phyloP scores from a whole-genome alignment of 768 basidiomycete species.

The Rhodotorula sphaerocarpa region DNA sequence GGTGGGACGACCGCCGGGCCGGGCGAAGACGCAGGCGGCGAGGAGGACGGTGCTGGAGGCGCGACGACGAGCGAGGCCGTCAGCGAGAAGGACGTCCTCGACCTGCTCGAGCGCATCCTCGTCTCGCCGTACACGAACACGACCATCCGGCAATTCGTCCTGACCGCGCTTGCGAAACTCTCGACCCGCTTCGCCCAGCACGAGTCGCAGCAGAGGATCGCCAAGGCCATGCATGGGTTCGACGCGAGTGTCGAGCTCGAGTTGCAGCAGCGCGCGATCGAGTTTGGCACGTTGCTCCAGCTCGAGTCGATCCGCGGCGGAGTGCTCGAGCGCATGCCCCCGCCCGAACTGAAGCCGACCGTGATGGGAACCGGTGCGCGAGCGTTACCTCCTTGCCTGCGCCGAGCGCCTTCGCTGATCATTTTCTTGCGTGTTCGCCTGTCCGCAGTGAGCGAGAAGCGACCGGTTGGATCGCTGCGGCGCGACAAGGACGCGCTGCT shows the following conservation, averaged over 20 bases:
- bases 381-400: constrained; percentile 25
- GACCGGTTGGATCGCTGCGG: constrained; percentile 84
- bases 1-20: constrained; percentile 42
- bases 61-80: constrained; percentile 56
- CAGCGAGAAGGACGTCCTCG: constrained; percentile 71
- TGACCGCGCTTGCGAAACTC: constrained; percentile 82
- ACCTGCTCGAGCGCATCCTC: constrained; percentile 74
- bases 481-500: constrained; percentile 60
- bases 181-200: constrained; percentile 62
- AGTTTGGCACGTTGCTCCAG: constrained; percentile 74
- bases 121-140: constrained; percentile 91
- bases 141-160: constrained; percentile 82
- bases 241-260: constrained; percentile 86
- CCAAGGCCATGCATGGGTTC: constrained; percentile 66
- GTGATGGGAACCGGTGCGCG: constrained; percentile 75
- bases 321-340: constrained; percentile 96
- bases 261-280: constrained; percentile 89
- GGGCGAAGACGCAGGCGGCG: constrained; percentile 53
- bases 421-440: no score
- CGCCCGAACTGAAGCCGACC: constrained; percentile 93
- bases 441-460: constrained; percentile 63
- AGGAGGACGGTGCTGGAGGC: constrained; percentile 58
- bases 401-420: constrained; percentile 38
- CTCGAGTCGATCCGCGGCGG: constrained; percentile 65
- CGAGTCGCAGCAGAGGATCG: constrained; percentile 68